Evolutionary conservation across 2,329 filamentous ascomycete species (phyloP), one percentile per base, ranked within the genome.

Genomic region (Beauveria brongniartii): DNA sequence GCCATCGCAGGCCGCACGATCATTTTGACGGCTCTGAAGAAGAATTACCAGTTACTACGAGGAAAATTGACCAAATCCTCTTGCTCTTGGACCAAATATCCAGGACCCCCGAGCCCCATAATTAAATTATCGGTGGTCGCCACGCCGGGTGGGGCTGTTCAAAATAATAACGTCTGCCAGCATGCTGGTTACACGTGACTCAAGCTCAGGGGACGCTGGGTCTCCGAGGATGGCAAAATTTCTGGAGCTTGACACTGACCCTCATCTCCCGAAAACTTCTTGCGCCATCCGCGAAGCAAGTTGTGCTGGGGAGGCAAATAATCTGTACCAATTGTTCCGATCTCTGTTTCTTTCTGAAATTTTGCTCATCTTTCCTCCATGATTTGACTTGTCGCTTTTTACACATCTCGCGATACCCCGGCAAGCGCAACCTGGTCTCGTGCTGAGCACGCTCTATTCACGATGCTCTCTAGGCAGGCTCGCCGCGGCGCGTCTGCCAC

Each of bases 401-500:
- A 18, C 14, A 53, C 3, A 51, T 22, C 9, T n/a, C 20, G 46
- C 47, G 34, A 43, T 18, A 41, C 34, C 24, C 18, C 46, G 16
- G 18, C 34, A 44, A 43, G 44, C 55, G 47, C 55, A 51, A 10
- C 37, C 30, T 24, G 2, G 46, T 26, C 55, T 51, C 34, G 34
- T 51, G 46, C 34, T 20, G 37, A 43, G 37, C 52, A n/a, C 58
- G 40, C 18, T 28, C 40, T 52, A 52, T 34, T 24, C 68, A 70
- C 61, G 61, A 76, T 76, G 74, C 70, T 76, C 58, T 65, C 72
- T 40, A 70, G 71, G 63, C 72, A 73, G 48, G 68, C 71, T 37
- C 65, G 69, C 62, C 67, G 69, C 65, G 64, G 70, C 61, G 63
- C 71, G 18, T 64, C 67, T 41, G 64, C 69, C 44, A 70, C 67